These are phyloP conservation scores for Taxillus chinensis DNA, from an alignment of 164 flowering plant species.

Conservation along the genomic window DNA sequence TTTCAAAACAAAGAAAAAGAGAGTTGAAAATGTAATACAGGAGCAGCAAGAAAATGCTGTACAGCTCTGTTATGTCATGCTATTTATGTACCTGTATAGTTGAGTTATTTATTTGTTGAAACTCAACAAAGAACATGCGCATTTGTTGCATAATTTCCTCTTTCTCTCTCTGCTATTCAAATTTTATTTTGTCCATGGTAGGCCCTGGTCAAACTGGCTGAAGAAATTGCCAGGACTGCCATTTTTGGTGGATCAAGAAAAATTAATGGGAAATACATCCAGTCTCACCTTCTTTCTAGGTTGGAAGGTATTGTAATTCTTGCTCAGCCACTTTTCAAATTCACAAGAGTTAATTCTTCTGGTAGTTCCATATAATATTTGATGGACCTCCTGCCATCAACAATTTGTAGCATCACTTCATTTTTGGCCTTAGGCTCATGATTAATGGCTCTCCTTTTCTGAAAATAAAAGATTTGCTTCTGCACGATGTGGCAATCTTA, in stretches of 20 bases:
- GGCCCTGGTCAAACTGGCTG: constrained; percentile 64
- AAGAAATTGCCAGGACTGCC: constrained; percentile 59
- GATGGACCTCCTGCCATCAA: no score
- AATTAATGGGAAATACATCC: constrained; percentile 83
- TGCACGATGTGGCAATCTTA: no score
- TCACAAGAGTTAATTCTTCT: background rate
- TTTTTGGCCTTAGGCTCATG: no score
- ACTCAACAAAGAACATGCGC: background rate
- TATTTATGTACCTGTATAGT: no score
- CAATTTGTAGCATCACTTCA: no score
- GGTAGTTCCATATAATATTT: no score
- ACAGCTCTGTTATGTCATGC: background rate
- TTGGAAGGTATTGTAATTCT: constrained; percentile 44
- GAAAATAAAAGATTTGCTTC: no score
- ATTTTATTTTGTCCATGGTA: constrained; percentile 11
- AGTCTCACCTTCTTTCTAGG: constrained; percentile 69
- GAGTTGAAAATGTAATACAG: no score
- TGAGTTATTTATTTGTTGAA: background rate
- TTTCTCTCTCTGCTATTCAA: background rate
- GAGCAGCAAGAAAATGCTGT: no score
- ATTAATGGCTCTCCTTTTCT: no score
- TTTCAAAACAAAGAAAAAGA: no score
- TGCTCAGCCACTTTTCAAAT: background rate
- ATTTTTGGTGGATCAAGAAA: constrained; percentile 60
- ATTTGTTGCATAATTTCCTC: background rate